A percentile compares a stretch with the other conserved stretches of the same genome.
phyloP scores from a whole-genome alignment of 495 filamentous ascomycete genomes.

The Recurvomyces mirabilis region DNA sequence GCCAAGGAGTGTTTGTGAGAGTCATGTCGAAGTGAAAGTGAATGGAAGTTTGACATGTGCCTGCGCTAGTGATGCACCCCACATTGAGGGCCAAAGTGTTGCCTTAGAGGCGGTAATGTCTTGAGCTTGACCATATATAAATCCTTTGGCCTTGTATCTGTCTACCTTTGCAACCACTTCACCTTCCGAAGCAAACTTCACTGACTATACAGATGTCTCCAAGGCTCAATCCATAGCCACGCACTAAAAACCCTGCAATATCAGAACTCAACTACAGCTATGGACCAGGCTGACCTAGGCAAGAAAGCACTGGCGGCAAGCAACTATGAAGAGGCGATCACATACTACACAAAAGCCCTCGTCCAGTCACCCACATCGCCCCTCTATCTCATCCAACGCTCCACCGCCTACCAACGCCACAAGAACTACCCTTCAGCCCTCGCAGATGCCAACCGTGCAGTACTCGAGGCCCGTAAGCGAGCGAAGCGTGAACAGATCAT shows the following conservation, averaged over 20 bases:
- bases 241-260: too few species aligned
- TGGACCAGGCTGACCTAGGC: slow-evolving; percentile 53
- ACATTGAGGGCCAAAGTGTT: neutral
- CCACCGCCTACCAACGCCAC: slow-evolving; percentile 66
- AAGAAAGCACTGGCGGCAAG: slow-evolving; percentile 51
- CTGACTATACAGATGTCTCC: too few species aligned
- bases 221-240: too few species aligned
- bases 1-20: neutral
- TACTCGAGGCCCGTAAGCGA: slow-evolving; percentile 56
- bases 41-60: neutral
- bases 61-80: too few species aligned
- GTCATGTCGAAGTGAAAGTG: neutral
- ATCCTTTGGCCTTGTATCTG: too few species aligned
- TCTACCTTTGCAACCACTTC: neutral
- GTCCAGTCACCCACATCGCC: slow-evolving; percentile 53
- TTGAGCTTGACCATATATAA: too few species aligned
- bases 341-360: slow-evolving; percentile 67
- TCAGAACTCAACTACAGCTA: too few species aligned
- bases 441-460: slow-evolving; percentile 67
- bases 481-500: slow-evolving; percentile 71
- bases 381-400: slow-evolving; percentile 77
- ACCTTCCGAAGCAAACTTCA: too few species aligned
- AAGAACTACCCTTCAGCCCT: slow-evolving; percentile 50
- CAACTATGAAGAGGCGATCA: slow-evolving; percentile 57
- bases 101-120: too few species aligned